These are phyloP conservation scores for Myxozyma vanderwaltii DNA, from an alignment of 805 yeast species.

Conservation along the genomic window DNA sequence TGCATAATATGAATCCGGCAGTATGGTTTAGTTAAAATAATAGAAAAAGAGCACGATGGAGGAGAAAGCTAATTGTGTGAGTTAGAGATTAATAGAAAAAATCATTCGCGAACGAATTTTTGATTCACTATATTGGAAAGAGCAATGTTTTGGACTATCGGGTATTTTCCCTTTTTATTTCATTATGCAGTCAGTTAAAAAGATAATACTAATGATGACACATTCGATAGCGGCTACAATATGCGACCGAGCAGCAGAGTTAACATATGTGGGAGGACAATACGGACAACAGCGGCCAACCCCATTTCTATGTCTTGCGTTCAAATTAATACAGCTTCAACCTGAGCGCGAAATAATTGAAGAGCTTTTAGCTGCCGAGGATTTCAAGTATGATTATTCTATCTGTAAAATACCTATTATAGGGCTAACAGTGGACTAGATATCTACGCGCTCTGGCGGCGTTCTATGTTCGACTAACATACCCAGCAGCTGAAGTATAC, in stretches of 20 bases:
- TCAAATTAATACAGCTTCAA: slow-evolving; percentile 73
- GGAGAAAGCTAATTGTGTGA: not conserved
- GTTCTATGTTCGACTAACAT: slow-evolving; percentile 56
- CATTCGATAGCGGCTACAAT: slow-evolving; percentile 46
- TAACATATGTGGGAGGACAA: slow-evolving; percentile 61
- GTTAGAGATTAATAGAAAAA: slow-evolving; percentile 51
- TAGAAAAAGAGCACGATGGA: too few species aligned
- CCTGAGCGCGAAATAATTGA: slow-evolving; percentile 62
- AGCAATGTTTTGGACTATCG: slow-evolving; percentile 54
- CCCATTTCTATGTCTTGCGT: slow-evolving; percentile 72
- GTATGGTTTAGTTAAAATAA: too few species aligned
- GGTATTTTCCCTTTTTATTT: too few species aligned
- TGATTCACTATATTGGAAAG: slow-evolving; percentile 62
- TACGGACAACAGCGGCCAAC: slow-evolving; percentile 61
- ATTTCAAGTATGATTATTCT: slow-evolving; percentile 59
- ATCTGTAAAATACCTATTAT: not conserved
- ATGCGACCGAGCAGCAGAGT: slow-evolving; percentile 51
- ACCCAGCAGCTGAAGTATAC: slow-evolving; percentile 52
- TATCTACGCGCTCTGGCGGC: slow-evolving; percentile 67
- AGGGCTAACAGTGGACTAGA: slow-evolving; percentile 2
- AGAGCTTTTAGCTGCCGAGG: slow-evolving; percentile 58
- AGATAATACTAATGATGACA: too few species aligned
- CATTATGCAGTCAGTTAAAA: too few species aligned
- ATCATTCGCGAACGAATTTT: slow-evolving; percentile 58
- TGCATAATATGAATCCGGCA: slow-evolving; percentile 30